A percentile compares a stretch with the other conserved stretches of the same genome.
These are phyloP conservation scores for Shiraia sp. DNA, from an alignment of 2,329 filamentous ascomycete species.

Conservation along the genomic window DNA sequence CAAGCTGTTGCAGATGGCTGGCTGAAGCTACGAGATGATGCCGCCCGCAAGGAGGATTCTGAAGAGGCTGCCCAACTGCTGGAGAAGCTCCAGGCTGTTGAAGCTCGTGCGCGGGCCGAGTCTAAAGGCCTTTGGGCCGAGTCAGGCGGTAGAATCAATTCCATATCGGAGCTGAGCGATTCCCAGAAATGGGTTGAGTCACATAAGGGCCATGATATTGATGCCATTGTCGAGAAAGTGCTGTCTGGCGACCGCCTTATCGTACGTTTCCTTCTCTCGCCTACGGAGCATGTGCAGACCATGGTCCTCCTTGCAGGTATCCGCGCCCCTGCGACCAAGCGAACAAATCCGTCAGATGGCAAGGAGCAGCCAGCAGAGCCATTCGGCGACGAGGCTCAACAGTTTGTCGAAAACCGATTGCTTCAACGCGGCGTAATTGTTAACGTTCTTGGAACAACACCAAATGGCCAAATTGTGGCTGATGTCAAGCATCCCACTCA, in stretches of 20 bases:
- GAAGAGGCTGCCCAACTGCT: conserved; percentile 72
- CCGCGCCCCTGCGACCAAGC: conserved; percentile 85
- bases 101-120: conserved; percentile 76
- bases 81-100: conserved; percentile 75
- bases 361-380: conserved; percentile 85
- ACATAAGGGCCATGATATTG: conserved; percentile 83
- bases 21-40: conserved; percentile 92
- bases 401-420: conserved; percentile 83
- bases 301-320: conserved; percentile 89
- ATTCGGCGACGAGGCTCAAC: conserved; percentile 83
- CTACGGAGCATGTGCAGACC: conserved; percentile 84
- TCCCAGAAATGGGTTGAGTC: conserved; percentile 75
- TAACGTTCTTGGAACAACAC: conserved; percentile 81
- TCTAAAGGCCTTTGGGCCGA: conserved; percentile 81
- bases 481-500: conserved; percentile 78
- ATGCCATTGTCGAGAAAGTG: conserved; percentile 83
- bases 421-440: conserved; percentile 85
- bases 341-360: conserved; percentile 76
- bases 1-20: conserved; percentile 85
- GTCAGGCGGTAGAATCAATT: conserved; percentile 68
- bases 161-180: conserved; percentile 79
- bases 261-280: conserved; percentile 76
- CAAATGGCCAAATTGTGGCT: conserved; percentile 89
- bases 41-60: conserved; percentile 85
- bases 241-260: conserved; percentile 89